Evolutionary conservation across 139 green algal genomes (phyloP), one percentile per base, ranked within the genome.

Genomic region (Mesotaenium endlicherianum): DNA sequence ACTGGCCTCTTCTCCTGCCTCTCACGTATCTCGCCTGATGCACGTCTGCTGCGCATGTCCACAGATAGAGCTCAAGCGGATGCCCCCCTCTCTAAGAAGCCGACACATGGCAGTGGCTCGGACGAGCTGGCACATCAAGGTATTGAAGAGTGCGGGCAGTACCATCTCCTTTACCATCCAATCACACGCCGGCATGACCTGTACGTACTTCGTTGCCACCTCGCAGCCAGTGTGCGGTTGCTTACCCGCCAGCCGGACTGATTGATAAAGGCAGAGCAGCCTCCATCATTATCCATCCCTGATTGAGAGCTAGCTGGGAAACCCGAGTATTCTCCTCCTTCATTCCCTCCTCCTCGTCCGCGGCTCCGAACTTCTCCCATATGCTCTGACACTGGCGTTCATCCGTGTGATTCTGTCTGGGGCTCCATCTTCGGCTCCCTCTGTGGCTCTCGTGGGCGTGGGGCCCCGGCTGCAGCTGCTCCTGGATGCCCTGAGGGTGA

Each of bases 401-500:
- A 40, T 8, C 26, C 59, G 26, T 34, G 6, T 34, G 11, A 34
- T 34, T 8, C 6, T 38, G 59, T 16, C 26, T 42, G 6, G 26
- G 20, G 59, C 59, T 71, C 6, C 17, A 40, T 58, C 49, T 14
- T 14, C 49, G 49, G 49, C 49, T 59, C 14, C 16, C 49, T 59
- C 49, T 59, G 49, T 30, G 49, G 49, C 49, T 14, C 49, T n/a
- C n/a, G n/a, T n/a, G n/a, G n/a, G n/a, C n/a, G n/a, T n/a, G n/a
- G n/a, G n/a, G n/a, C 20, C 58, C 38, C 67, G 3, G 31, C 11
- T 11, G 11, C 70, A 78, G 58, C 58, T 87, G 57, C 71, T 87
- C 8, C 39, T 81, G 36, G 57, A n/a, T 39, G 82, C 82, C 42
- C 31, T 87, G 57, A 41, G 55, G 36, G 60, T 43, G n/a, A 38